Base-by-base conservation (phyloP, 441 rosid species). In the Manihot esculenta region DNA sequence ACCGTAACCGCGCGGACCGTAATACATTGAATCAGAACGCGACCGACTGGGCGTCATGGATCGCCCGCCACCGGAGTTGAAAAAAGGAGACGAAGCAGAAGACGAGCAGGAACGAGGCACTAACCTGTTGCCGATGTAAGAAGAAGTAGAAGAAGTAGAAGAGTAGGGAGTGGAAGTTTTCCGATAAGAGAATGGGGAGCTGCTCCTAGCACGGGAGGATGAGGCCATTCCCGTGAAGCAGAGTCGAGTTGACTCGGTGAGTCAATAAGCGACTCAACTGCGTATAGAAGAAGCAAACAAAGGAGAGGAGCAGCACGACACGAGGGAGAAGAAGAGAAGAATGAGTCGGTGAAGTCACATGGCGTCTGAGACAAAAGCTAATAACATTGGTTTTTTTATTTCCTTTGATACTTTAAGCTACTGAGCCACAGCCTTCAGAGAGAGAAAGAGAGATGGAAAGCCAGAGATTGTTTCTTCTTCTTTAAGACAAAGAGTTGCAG, bases 291-390 rank as follows among this genome's bases (percentile, higher is more conserved):
- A 48, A 66, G 59, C 62, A 26, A 73, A 42, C 17, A 33, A 64
- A 74, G 54, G 59, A 10, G 41, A 6, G 9, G 8, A 38, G 42
- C 5, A 38, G 42, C 1, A 38, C 1, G 8, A 38, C 8, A 38
- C 5, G 42, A 38, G 64, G 71, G 65, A 54, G 75, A 55, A 49
- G 66, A 70, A 70, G 75, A 73, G 74, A 82, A 77, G 91, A 84
- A 79, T 79, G 85, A 84, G 93, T 87, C 94, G 89, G 96, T 77
- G 78, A 82, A 81, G 84, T 94, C 97, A 92, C 97, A 90, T 94
- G 98, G 88, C 80, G 72, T 70, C 78, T 73, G 68, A 73, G 77
- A 72, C 78, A 84, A 89, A 87, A 83, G 82, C 76, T 72, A 71
- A 64, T 30, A 64, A 58, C 87, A 87, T 79, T 17, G 24, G 2